phyloP scores from a whole-genome alignment of 1,284 basidiomycete genomes.

The Neonothopanus nambi region DNA sequence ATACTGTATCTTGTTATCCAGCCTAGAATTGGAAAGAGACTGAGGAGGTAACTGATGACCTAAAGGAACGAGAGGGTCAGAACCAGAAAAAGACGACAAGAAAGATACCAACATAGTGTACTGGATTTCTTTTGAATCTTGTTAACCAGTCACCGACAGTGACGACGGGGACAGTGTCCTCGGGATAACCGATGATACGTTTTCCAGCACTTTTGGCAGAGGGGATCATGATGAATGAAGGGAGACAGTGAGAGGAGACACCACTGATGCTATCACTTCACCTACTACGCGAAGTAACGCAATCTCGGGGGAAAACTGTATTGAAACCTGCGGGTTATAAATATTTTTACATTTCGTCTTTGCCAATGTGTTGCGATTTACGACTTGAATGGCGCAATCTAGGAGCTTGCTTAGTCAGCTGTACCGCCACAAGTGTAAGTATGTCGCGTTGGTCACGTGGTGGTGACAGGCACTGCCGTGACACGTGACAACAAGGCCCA shows the following conservation, averaged over 20 bases:
- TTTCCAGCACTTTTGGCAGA: constrained; percentile 55
- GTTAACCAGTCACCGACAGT: constrained; percentile 55
- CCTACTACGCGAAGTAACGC: too few species aligned
- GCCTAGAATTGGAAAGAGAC: constrained; percentile 80
- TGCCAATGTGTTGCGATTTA: constrained; percentile 39
- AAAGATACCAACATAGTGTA: constrained; percentile 41
- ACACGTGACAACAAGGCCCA: too few species aligned
- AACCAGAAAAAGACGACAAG: constrained; percentile 9
- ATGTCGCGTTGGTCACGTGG: neutral
- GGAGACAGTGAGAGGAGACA: too few species aligned
- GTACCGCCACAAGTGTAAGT: neutral
- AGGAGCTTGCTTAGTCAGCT: neutral
- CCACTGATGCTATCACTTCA: too few species aligned
- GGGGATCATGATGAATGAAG: constrained; percentile 43
- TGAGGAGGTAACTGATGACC: constrained; percentile 60
- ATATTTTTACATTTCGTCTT: too few species aligned
- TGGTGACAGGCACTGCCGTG: too few species aligned
- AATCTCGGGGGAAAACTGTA: too few species aligned
- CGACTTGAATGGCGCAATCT: constrained; percentile 38
- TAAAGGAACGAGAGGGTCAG: constrained; percentile 31
- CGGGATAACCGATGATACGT: constrained; percentile 59
- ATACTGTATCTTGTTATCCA: constrained; percentile 87
- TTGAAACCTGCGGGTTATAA: too few species aligned
- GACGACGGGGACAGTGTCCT: constrained; percentile 56
- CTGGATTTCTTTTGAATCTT: constrained; percentile 43